These are phyloP conservation scores for Nemania serpens DNA, from an alignment of 2,329 filamentous ascomycete genomes.

Conservation along the genomic window DNA sequence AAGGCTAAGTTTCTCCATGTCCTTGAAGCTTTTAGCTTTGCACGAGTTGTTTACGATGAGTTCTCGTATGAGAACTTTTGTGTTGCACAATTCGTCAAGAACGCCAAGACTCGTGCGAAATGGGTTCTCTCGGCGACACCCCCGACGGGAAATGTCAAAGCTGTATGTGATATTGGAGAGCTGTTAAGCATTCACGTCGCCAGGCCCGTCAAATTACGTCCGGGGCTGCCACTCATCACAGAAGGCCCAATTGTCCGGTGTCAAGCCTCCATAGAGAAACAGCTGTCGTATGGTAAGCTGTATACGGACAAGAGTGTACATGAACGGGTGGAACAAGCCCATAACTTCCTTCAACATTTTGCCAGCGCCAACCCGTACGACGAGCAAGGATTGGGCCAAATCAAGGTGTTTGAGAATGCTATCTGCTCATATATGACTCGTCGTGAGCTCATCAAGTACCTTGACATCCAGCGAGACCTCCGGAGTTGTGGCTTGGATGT, in stretches of 20 bases:
- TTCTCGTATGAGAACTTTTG: conserved; percentile 46
- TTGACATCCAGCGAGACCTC: conserved; percentile 39
- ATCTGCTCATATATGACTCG: conserved; percentile 37
- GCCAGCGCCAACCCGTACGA: conserved; percentile 42
- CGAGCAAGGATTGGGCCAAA: conserved; percentile 27
- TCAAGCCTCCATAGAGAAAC: conserved; percentile 42
- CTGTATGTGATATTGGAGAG: conserved; percentile 44
- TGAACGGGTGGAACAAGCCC: conserved; percentile 44
- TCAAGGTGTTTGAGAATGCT: conserved; percentile 31
- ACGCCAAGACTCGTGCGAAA: conserved; percentile 42
- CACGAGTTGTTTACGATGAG: conserved; percentile 50
- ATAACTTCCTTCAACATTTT: conserved; percentile 40
- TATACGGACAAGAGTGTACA: conserved; percentile 43
- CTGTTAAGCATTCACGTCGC: conserved; percentile 48
- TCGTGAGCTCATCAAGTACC: conserved; percentile 35
- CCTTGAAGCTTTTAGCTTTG: conserved; percentile 46
- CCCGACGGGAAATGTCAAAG: conserved; percentile 42
- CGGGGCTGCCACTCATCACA: conserved; percentile 45
- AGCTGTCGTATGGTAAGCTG: conserved; percentile 41
- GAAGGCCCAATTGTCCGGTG: conserved; percentile 39
- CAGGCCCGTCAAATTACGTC: conserved; percentile 38
- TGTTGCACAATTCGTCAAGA: conserved; percentile 43
- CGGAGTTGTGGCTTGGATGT: conserved; percentile 38
- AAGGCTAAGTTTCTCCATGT: conserved; percentile 25
- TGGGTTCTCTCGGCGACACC: conserved; percentile 53